Conservation (phyloP, 495 filamentous ascomycete species). For the Penicillium samsonianum region DNA sequence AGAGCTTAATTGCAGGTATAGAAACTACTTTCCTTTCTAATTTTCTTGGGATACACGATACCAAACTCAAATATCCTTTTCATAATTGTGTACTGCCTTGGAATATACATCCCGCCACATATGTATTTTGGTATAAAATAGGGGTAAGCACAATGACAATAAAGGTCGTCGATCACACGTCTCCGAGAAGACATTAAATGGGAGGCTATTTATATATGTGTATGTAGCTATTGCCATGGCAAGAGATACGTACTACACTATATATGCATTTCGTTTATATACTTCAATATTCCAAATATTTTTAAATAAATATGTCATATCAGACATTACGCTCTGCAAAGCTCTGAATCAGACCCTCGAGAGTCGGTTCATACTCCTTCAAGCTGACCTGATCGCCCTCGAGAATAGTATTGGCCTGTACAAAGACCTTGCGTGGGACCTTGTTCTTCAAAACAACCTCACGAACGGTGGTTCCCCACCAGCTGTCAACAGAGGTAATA, state of each 20-base stretch:
- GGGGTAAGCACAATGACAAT: neutral
- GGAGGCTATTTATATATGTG: neutral
- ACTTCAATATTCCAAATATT: neutral
- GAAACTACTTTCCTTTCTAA: neutral
- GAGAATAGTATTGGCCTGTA: slow-evolving; percentile 85
- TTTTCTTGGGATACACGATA: neutral
- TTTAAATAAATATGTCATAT: slow-evolving; percentile 31
- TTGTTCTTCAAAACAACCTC: slow-evolving; percentile 81
- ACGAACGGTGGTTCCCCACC: slow-evolving; percentile 75
- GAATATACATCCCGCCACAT: neutral
- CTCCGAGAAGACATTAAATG: neutral
- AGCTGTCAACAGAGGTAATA: slow-evolving; percentile 79
- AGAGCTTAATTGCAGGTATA: neutral
- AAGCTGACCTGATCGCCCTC: slow-evolving; percentile 73
- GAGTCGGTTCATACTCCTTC: slow-evolving; percentile 85
- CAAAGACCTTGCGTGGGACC: slow-evolving; percentile 92
- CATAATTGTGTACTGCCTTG: neutral
- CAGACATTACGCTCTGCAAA: slow-evolving; percentile 73
- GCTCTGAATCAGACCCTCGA: slow-evolving; percentile 87
- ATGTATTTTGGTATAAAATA: neutral
- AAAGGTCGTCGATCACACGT: neutral
- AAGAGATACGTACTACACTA: neutral
- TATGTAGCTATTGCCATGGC: neutral
- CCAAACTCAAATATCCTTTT: neutral
- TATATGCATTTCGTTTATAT: neutral